Evolutionary conservation across 2,329 filamentous ascomycete genomes (phyloP), one percentile per base, ranked within the genome.

Genomic region (Aspergillus hiratsukae): DNA sequence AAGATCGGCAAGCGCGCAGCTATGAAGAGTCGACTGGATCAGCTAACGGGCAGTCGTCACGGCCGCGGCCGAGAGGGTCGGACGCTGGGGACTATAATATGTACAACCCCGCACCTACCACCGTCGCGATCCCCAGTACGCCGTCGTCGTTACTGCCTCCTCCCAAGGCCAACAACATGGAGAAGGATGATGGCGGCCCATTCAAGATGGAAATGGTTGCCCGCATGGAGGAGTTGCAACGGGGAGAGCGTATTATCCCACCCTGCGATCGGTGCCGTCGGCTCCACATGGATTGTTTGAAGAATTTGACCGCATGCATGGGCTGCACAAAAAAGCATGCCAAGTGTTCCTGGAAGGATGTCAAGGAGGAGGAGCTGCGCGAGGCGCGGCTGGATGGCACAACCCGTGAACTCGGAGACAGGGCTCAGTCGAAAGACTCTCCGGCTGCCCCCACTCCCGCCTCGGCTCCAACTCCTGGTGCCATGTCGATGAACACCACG

Each of bases 271-370:
- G 90, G 40, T 96, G 91, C 69, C 82, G 91, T 48, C 82, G 91
- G 29, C 78, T 95, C 17, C 86, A 89, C 61, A 89, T 91, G 76
- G 85, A 90, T 56, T 96, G 91, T 60, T 78, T 92, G 49, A 95
- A 95, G 74, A 89, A 96, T 60, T 78, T 94, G 41, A 95, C 90
- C 0, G 90, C 90, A 8, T 96, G 91, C 68, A 85, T 88, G 72
- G 90, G 90, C 23, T 96, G 91, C 72, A 95, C 91, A 0, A 92
- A 90, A 71, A 95, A 95, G 70, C 91, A 96, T 69, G 90, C 90
- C 21, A 92, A 91, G 66, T 96, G 91, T 71, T 87, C 86, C 14
- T 96, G 91, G 91, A 89, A 87, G 63, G 85, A 88, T 48, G 84
- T 94, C n/a, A 86, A 84, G 17, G 85, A 90, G 31, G 87, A 88